phyloP scores from a whole-genome alignment of 2,329 filamentous ascomycete genomes.

The Grosmannia clavigera region DNA sequence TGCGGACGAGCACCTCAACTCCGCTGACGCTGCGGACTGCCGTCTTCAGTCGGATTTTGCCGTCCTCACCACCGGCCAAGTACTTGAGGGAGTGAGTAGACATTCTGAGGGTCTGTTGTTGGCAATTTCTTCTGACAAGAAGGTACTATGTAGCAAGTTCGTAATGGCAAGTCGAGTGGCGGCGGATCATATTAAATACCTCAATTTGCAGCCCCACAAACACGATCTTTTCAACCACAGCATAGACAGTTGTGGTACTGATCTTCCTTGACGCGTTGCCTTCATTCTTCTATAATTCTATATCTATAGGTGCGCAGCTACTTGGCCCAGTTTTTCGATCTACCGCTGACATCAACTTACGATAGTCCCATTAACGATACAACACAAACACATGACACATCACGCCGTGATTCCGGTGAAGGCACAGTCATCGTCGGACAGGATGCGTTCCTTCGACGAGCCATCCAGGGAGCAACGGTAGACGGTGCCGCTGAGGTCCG shows the following conservation, averaged over 20 bases:
- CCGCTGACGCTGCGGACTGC: not conserved
- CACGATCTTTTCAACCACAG: too few relatives aligned
- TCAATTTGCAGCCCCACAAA: too few relatives aligned
- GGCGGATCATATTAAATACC: too few relatives aligned
- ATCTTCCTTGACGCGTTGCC: too few relatives aligned
- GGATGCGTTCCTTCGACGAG: constrained; percentile 13
- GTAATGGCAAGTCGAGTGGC: too few relatives aligned
- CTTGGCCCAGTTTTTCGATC: too few relatives aligned
- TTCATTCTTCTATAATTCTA: too few relatives aligned
- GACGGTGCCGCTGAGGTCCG: constrained; percentile 27
- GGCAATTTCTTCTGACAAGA: not conserved
- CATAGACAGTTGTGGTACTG: too few relatives aligned
- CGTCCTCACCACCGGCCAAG: not conserved
- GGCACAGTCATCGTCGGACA: constrained; percentile 15
- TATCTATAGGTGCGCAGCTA: too few relatives aligned
- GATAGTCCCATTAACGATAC: too few relatives aligned
- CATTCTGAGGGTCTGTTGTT: not conserved
- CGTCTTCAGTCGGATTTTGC: not conserved
- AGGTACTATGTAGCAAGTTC: too few relatives aligned
- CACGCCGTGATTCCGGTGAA: constrained; percentile 15
- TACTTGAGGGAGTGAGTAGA: not conserved
- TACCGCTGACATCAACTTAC: too few relatives aligned
- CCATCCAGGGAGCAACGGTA: constrained; percentile 24
- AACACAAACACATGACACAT: not conserved
- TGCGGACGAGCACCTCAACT: constrained; percentile 16